Base-by-base conservation (phyloP, 2,329 filamentous ascomycete species). In the Alternaria brassicicola region DNA sequence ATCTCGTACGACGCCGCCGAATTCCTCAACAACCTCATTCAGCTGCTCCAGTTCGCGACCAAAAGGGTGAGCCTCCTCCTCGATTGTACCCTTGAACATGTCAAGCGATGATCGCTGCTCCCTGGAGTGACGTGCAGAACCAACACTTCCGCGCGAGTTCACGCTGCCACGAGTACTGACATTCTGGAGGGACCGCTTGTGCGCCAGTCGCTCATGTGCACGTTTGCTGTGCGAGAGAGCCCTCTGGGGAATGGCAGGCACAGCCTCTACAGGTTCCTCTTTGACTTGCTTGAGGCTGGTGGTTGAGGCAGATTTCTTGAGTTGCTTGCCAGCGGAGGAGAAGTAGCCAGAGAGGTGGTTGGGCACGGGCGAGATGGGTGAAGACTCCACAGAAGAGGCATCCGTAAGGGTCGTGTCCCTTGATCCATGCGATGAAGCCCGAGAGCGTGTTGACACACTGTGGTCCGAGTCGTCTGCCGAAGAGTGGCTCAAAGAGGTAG, bases 11-110 rank as follows among this genome's bases (percentile, higher is more conserved):
- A 77, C 79, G 46, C 75, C 74, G 39, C 88, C 87, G 67, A 92
- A 94, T 78, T 97, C 93, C 79, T 98, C 95, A 0, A 90, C 94
- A 15, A 97, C 85, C 78, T 98, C 95, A 52, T 93, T 92, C 23
- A 98, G 91, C 78, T 98, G 90, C 55, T 92, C 92, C 52, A 98
- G 82, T 78, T 99, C 95, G 49, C 89, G 88, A 52, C 92, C 92
- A 70, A 98, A 98, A 0, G 94, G 94, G 75, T 95, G 87, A 43
- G 78, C 33, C 77, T 84, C 63, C 73, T 76, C 70, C 56, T 63
- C 70, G 65, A 67, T 69, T 57, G 70, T 65, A 55, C 59, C 56
- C 19, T 53, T 62, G 73, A 83, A 79, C 72, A 81, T 78, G 63
- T 83, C 78, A 46, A 76, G 35, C 9, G 77, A 79, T 30, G 72